Base-by-base conservation (phyloP, 768 basidiomycete genomes). In the Dendrothele bispora region DNA sequence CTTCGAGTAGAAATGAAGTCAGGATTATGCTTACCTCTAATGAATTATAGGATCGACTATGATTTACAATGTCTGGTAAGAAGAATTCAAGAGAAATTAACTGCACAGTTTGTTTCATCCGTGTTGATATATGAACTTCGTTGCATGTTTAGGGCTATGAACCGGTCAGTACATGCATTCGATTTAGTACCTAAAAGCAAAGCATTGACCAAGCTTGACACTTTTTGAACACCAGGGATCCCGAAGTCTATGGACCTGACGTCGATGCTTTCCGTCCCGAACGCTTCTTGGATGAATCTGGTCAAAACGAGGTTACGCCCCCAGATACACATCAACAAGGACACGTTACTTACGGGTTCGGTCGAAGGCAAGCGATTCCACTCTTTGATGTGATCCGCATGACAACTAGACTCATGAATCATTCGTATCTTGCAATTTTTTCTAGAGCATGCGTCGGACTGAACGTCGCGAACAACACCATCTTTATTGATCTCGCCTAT, bases 401-500 rank as follows among this genome's bases (percentile, higher is more conserved):
- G 7, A 43, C 25, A n/a, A n/a, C n/a, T n/a, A n/a, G n/a, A n/a
- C n/a, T n/a, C n/a, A 8, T 22, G 22, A 11, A 11, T 22, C 8
- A 7, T 21, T 32, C 43, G 30, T 32, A n/a, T n/a, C n/a, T 32
- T 10, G n/a, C 30, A 32, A 32, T 10, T 32, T 32, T 32, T 10
- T 10, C 10, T 32, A 32, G 57, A 22, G 57, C 59, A 7, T 67
- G 66, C 44, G 50, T 58, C 15, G 66, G 67, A 17, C 45, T 55
- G 28, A 54, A 66, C 45, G 48, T 66, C 17, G 67, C 65, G 8
- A 64, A 63, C 39, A 46, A 60, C 10, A 55, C 60, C 26, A 20
- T 66, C 36, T 68, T 66, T 43, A 61, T 68, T 38, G 48, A 58
- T 34, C 54, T 63, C 27, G 66, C 66, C 22, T 41, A 43, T 36